Evolutionary conservation across 2,329 filamentous ascomycete species (phyloP), one percentile per base, ranked within the genome.

Genomic region (Fusarium heterosporum): DNA sequence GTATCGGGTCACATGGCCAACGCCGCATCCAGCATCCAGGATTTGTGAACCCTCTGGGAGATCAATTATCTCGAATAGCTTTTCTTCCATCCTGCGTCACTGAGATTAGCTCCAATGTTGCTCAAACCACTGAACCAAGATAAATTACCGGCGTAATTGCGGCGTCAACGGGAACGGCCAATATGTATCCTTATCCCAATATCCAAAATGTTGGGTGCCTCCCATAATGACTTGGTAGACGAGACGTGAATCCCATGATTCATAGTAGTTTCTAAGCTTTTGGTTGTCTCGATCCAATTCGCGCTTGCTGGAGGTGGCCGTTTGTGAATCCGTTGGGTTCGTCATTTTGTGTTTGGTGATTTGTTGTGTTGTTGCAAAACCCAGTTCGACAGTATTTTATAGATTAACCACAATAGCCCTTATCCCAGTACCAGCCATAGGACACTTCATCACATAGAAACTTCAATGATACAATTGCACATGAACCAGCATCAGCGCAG

Each of bases 11-110:
- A 34, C 39, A 36, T 52, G 38, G 4, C 49, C 49, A 5, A 42
- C 49, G n/a, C 49, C 49, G n/a, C 49, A 52, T 14, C 49, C 49
- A n/a, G 49, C 49, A 43, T 52, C 49, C 12, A 52, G 49, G 14
- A 52, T 26, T 4, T 36, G 50, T 12, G 50, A 32, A 9, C 40
- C 40, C 19, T 8, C 3, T 12, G 50, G 50, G 5, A 53, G 40
- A 36, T 34, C 28, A 9, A 53, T 19, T 4, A 45, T 28, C 14
- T 53, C 50, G 6, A 38, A 5, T 5, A 45, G 11, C n/a, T 45
- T 53, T 10, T 53, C 50, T n/a, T 53, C 50, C 30, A 53, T 53
- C 3, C 45, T 47, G 19, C 4, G 34, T 7, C 8, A 11, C 12
- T 8, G 16, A 26, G 4, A 9, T 38, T 19, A 38, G 22, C 22